Evolutionary conservation across 352 stramenopile genomes (phyloP).

Genomic region (Globisporangium cederbergense): DNA sequence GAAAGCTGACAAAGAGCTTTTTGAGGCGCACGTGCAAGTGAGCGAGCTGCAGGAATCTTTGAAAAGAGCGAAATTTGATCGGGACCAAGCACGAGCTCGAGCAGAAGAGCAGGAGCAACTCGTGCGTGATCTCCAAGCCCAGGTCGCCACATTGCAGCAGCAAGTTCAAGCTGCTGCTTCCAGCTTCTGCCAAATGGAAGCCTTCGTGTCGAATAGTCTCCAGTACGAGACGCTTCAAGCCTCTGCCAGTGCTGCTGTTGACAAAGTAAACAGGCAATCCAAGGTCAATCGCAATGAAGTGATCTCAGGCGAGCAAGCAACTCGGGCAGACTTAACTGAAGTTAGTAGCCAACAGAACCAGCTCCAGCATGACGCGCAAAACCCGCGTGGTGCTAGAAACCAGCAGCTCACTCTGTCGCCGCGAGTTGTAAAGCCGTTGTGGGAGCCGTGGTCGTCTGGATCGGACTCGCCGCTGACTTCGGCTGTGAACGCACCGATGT

Average conservation of each 20-base stretch:
- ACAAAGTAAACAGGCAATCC: background rate
- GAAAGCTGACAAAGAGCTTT: constrained; percentile 49
- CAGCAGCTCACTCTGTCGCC: constrained; percentile 24
- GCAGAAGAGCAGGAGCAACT: constrained; percentile 41
- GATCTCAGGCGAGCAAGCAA: background rate
- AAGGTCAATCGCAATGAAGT: background rate
- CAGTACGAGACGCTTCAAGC: background rate
- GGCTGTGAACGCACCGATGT: constrained; percentile 29
- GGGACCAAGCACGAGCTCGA: constrained; percentile 27
- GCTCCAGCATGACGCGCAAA: background rate
- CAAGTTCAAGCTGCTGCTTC: constrained; percentile 4
- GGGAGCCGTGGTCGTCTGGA: constrained; percentile 42
- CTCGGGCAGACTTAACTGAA: background rate
- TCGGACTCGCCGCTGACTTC: constrained; percentile 33
- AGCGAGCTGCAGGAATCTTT: constrained; percentile 45
- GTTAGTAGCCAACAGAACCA: background rate
- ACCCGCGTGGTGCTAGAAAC: background rate
- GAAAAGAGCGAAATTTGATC: constrained; percentile 34
- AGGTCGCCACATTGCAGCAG: constrained; percentile 27
- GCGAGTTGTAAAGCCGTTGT: constrained; percentile 33
- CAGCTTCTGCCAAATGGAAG: background rate
- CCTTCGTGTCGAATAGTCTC: background rate
- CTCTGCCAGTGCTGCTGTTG: background rate
- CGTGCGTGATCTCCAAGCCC: constrained; percentile 34
- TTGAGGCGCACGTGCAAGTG: constrained; percentile 37